phyloP scores from a whole-genome alignment of 805 yeast genomes.

The Myxozyma neotropica region DNA sequence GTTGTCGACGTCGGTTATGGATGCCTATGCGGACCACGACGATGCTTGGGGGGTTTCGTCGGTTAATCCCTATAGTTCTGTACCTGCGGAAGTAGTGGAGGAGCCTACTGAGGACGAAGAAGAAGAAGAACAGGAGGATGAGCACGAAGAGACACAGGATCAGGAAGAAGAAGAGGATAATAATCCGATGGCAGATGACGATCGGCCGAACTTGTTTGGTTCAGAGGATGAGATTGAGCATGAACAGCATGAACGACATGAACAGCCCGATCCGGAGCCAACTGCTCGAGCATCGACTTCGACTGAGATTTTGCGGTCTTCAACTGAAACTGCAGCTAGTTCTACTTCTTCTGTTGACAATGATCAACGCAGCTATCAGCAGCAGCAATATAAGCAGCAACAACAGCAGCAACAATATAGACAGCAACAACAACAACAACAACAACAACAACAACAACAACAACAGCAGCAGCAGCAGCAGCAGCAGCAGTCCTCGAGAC shows the following conservation, averaged over 20 bases:
- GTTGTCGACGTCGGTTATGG: slow-evolving; percentile 8
- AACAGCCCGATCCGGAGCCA: neutral
- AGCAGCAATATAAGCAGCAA: neutral
- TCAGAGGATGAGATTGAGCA: slow-evolving; percentile 20
- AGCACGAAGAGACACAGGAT: neutral
- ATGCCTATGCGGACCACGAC: slow-evolving; percentile 19
- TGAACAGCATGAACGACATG: slow-evolving; percentile 1
- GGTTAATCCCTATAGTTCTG: neutral
- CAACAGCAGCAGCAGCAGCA: neutral
- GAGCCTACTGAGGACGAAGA: neutral
- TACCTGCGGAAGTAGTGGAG: slow-evolving; percentile 8
- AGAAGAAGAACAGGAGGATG: slow-evolving; percentile 2
- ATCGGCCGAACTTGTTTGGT: slow-evolving; percentile 25
- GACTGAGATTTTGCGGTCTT: slow-evolving; percentile 5
- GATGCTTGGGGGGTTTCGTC: slow-evolving; percentile 23
- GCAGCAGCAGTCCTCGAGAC: neutral
- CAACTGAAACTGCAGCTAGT: slow-evolving; percentile 3
- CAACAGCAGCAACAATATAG: neutral
- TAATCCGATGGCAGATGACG: slow-evolving; percentile 17
- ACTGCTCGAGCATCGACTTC: neutral
- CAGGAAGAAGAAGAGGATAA: slow-evolving; percentile 7
- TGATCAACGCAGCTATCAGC: neutral
- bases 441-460: too few species aligned
- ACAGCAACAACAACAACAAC: neutral
- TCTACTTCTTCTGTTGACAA: neutral